Conservation (phyloP, 768 basidiomycete genomes). For the Termitomyces sp. region DNA sequence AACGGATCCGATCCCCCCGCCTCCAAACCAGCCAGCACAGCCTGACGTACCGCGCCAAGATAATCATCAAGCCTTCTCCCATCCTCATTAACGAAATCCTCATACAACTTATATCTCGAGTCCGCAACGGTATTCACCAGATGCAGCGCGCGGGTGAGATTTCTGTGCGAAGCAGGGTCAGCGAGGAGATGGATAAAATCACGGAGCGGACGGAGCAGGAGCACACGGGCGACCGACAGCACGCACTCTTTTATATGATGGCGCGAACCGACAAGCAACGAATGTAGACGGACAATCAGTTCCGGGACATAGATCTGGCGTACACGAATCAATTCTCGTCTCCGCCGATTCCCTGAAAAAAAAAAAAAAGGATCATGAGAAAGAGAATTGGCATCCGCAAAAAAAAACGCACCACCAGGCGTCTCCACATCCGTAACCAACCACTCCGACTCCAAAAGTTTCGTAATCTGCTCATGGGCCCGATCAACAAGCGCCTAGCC, state of each 20-base stretch:
- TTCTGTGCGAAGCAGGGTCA: constrained; percentile 33
- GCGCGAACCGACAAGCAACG: constrained; percentile 60
- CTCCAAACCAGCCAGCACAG: constrained; percentile 67
- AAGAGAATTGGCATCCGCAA: too few relatives aligned
- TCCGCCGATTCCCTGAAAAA: constrained; percentile 43
- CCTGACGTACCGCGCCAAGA: constrained; percentile 64
- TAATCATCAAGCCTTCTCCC: constrained; percentile 67
- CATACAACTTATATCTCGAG: constrained; percentile 78
- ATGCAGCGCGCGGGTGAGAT: constrained; percentile 67
- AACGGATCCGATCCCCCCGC: constrained; percentile 76
- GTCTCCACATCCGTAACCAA: constrained; percentile 50
- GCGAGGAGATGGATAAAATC: too few relatives aligned
- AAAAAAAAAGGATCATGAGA: too few relatives aligned
- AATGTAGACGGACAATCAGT: constrained; percentile 80
- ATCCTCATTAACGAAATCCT: constrained; percentile 69
- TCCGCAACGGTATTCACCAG: constrained; percentile 86
- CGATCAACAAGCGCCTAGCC: constrained; percentile 54
- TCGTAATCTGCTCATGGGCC: constrained; percentile 58
- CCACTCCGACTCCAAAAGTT: constrained; percentile 76
- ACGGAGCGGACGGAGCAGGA: too few relatives aligned
- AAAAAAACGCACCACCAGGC: constrained; percentile 29
- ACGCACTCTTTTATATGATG: constrained; percentile 61
- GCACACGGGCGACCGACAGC: constrained; percentile 17
- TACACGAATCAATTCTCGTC: constrained; percentile 69
- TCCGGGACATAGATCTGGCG: constrained; percentile 89